Evolutionary conservation across 306 rosid species (phyloP), one percentile per base, ranked within the genome.

Genomic region (Potentilla sterilis): DNA sequence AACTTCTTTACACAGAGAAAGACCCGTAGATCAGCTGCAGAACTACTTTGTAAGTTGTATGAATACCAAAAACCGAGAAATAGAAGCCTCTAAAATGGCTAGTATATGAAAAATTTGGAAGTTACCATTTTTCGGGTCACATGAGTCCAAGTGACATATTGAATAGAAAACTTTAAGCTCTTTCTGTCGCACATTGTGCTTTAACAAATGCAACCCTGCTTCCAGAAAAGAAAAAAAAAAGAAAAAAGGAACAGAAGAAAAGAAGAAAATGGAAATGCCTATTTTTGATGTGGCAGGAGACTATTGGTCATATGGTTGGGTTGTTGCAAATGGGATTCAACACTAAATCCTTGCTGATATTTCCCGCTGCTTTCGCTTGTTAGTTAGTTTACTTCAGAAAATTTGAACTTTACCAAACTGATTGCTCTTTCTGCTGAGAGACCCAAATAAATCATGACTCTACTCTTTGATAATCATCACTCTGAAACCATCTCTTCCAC

Each of bases 281-380:
- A 40, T 6, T 52, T n/a, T 52, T 34, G 75, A 37, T n/a, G 75
- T 52, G 49, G 64, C 75, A 37, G 37, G 7, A n/a, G 2, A 6
- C 21, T 13, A 6, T 72, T 72, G 41, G n/a, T n/a, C n/a, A n/a
- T n/a, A n/a, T n/a, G n/a, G 41, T 72, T 72, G 43, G 49, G 57
- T 34, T 32, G 28, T 69, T 44, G 40, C 6, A 14, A 69, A 69
- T 34, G 28, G 32, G 44, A 9, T 70, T 18, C 59, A 35, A 32
- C 74, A 9, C 74, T 38, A 70, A 49, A 70, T 70, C 61, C 46
- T 16, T 34, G 14, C 62, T 13, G 67, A 57, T 38, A 58, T 46
- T 79, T 77, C 69, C 81, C 90, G 64, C 79, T 46, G 42, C 69
- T 61, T 37, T 40, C 68, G 84, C 69, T 18, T 15, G 73, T 81